Conservation (phyloP, 2,329 filamentous ascomycete genomes). For the Celoporthe dispersa region DNA sequence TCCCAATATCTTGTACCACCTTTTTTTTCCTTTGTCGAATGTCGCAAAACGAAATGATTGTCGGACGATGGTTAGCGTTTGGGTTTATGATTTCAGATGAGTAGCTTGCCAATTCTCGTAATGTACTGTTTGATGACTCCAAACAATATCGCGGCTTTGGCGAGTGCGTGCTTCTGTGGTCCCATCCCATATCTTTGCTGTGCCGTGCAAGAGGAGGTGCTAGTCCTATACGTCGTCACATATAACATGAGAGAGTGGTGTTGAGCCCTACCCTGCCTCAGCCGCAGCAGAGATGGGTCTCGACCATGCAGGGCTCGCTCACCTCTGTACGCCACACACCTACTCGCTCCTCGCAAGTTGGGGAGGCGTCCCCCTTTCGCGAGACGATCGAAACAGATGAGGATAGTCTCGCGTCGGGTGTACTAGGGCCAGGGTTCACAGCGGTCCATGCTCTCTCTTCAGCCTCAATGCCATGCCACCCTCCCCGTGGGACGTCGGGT, state of each 20-base stretch:
- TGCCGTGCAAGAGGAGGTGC: background rate
- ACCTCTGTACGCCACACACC: background rate
- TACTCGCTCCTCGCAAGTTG: background rate
- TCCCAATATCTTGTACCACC: constrained; percentile 11
- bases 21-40: constrained; percentile 3
- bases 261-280: too few relatives aligned
- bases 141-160: background rate
- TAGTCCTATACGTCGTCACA: constrained; percentile 11
- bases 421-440: background rate
- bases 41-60: constrained; percentile 11
- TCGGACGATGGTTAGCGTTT: background rate
- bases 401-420: background rate
- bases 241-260: background rate
- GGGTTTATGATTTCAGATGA: constrained; percentile 8
- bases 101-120: background rate
- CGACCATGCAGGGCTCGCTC: background rate
- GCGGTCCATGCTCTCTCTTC: constrained; percentile 19
- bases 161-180: background rate
- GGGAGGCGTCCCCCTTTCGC: background rate
- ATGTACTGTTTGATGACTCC: background rate
- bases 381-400: background rate
- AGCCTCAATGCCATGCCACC: constrained; percentile 16
- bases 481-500: constrained; percentile 19
- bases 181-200: background rate
- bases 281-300: background rate